phyloP scores from a whole-genome alignment of 441 rosid species.

The California macrophylla region DNA sequence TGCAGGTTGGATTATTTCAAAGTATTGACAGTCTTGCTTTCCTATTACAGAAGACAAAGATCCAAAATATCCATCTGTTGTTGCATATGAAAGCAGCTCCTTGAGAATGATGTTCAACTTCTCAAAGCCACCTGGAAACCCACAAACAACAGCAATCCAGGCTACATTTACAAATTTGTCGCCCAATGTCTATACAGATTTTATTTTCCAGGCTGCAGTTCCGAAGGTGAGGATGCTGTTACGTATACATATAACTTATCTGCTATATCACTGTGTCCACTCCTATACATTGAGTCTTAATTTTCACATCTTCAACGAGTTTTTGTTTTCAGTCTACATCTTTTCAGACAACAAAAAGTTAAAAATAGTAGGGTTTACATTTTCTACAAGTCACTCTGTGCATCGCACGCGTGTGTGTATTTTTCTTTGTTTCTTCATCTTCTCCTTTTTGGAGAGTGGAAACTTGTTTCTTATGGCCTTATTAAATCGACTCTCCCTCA shows the following conservation, averaged over 20 bases:
- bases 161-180: constrained; percentile 78
- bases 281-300: background rate
- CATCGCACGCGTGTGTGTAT: too few species aligned
- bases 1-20: background rate
- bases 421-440: background rate
- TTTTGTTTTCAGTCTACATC: background rate
- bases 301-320: background rate
- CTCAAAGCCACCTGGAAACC: constrained; percentile 69
- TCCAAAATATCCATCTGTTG: constrained; percentile 57
- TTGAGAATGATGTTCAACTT: constrained; percentile 70
- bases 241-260: background rate
- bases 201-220: constrained; percentile 94
- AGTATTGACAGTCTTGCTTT: constrained; percentile 19
- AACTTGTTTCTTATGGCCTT: background rate
- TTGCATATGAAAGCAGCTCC: constrained; percentile 80
- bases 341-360: background rate
- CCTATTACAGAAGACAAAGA: constrained; percentile 61
- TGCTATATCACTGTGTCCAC: background rate
- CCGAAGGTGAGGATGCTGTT: constrained; percentile 67
- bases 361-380: too few species aligned
- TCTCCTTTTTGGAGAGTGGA: background rate
- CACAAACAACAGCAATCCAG: constrained; percentile 51
- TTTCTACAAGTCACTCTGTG: too few species aligned
- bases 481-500: background rate
- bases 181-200: constrained; percentile 50